Percentiles rank a stretch among this genome's conserved stretches.
Evolutionary conservation across 2,329 filamentous ascomycete species (phyloP).

Genomic region (Phoma sp.): DNA sequence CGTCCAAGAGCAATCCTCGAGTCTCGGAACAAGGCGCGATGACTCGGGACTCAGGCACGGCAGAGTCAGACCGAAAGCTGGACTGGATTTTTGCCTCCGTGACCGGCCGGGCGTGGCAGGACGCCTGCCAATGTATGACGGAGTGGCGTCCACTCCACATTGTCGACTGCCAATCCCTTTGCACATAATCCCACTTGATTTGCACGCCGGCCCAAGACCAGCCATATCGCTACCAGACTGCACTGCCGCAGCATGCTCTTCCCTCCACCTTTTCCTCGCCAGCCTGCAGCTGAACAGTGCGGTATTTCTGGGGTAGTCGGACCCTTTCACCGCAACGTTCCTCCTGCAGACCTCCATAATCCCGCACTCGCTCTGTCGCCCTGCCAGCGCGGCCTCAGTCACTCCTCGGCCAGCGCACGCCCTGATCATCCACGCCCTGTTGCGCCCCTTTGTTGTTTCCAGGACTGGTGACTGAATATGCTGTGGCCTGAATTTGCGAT

Average conservation of each 20-base stretch:
- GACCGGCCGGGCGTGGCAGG: slow-evolving; percentile 10
- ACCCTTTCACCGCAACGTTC: slow-evolving; percentile 30
- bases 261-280: slow-evolving; percentile 27
- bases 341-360: slow-evolving; percentile 3
- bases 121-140: slow-evolving; percentile 16
- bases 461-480: slow-evolving; percentile 32
- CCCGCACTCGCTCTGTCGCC: slow-evolving; percentile 4
- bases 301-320: slow-evolving; percentile 29
- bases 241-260: slow-evolving; percentile 22
- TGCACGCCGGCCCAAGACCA: slow-evolving; percentile 20
- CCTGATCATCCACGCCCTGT: not conserved
- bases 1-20: not conserved
- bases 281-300: slow-evolving; percentile 27
- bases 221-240: slow-evolving; percentile 19
- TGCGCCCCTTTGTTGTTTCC: not conserved
- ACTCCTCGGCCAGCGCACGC: not conserved
- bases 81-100: slow-evolving; percentile 13
- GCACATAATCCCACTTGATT: slow-evolving; percentile 25
- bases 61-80: slow-evolving; percentile 9
- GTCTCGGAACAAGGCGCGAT: slow-evolving; percentile 8
- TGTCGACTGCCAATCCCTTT: slow-evolving; percentile 16
- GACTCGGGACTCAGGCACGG: slow-evolving; percentile 10
- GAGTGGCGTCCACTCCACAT: slow-evolving; percentile 30
- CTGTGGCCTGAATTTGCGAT: slow-evolving; percentile 24
- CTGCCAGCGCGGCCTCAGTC: not conserved